These are phyloP conservation scores for Leishmania guyanensis DNA, from an alignment of 208 protist species.

Conservation along the genomic window DNA sequence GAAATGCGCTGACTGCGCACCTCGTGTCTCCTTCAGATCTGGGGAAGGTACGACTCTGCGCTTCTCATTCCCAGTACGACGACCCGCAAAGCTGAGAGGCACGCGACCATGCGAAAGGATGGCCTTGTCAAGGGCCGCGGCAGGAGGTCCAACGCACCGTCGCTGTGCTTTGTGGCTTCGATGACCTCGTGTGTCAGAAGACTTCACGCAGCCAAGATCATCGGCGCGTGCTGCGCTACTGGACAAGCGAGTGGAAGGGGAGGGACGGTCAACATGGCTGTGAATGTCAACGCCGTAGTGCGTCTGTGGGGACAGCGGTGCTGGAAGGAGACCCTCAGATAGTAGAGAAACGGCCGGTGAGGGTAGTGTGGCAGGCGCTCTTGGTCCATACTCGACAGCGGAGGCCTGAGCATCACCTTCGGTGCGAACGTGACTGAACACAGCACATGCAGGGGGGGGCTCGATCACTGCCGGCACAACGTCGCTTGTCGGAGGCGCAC, in stretches of 20 bases:
- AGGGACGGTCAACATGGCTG: constrained; percentile 18
- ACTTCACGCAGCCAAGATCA: neutral
- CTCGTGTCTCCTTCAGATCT: neutral
- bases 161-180: neutral
- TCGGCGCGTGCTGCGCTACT: neutral
- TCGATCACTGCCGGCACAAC: neutral
- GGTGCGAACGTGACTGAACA: neutral
- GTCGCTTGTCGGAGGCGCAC: neutral
- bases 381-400: neutral
- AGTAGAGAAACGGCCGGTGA: neutral
- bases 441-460: neutral
- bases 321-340: neutral
- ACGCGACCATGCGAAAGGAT: constrained; percentile 7
- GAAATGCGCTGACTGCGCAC: neutral
- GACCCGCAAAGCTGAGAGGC: constrained; percentile 6
- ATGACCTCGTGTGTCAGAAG: neutral
- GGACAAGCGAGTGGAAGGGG: neutral
- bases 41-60: too few relatives aligned
- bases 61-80: neutral
- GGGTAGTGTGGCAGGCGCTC: neutral
- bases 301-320: constrained; percentile 6
- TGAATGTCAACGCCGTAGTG: constrained; percentile 15
- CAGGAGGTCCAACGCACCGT: neutral
- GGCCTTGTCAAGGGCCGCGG: neutral
- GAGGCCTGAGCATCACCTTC: neutral